Evolutionary conservation across 148 eudicot species (phyloP).

Genomic region (Bassia scoparia): DNA sequence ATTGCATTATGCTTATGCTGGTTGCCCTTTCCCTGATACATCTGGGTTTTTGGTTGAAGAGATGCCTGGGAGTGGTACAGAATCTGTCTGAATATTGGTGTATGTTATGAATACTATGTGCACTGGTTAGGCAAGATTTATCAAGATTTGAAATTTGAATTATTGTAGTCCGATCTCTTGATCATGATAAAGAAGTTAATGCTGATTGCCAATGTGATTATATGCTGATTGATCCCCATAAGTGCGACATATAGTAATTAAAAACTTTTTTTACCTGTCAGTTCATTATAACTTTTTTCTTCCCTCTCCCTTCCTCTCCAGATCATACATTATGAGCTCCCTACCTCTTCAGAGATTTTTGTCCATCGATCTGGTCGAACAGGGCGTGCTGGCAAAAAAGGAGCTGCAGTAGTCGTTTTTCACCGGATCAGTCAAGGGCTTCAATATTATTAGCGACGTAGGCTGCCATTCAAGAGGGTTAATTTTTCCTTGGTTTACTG

Average conservation of each 20-base stretch:
- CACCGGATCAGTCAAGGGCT: conserved; percentile 50
- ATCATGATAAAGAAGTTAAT: neutral
- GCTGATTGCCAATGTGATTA: too few species aligned
- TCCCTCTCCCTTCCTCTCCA: too few species aligned
- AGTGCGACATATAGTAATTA: too few species aligned
- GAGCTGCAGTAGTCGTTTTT: conserved; percentile 70
- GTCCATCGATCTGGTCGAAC: conserved; percentile 98
- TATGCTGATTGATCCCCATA: too few species aligned
- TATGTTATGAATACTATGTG: too few species aligned
- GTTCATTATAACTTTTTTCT: too few species aligned
- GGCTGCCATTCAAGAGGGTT: conserved; percentile 77
- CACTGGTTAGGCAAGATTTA: too few species aligned
- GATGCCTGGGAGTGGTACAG: neutral
- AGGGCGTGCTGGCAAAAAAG: conserved; percentile 99
- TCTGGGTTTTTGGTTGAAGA: neutral
- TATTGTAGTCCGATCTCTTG: neutral
- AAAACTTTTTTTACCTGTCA: too few species aligned
- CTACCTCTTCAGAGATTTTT: conserved; percentile 74
- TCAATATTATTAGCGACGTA: conserved; percentile 62
- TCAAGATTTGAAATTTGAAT: too few species aligned
- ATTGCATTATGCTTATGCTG: too few species aligned
- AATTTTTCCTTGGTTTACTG: neutral
- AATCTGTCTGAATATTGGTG: neutral
- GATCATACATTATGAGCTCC: conserved; percentile 93
- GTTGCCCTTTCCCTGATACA: neutral